Evolutionary conservation across 129 eudicot species (phyloP).

Genomic region (Lactuca saligna): DNA sequence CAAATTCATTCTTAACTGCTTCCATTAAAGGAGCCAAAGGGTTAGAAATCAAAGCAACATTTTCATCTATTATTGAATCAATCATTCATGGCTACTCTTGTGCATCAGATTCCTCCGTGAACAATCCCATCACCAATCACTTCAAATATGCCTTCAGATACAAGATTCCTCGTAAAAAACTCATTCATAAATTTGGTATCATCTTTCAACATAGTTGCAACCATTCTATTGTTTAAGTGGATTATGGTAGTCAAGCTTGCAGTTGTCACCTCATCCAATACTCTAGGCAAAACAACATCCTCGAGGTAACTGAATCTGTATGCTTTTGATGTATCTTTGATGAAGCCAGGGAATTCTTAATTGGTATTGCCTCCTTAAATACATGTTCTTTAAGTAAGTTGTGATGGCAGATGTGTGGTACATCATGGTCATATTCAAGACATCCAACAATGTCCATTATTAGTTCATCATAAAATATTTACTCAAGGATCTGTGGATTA

Average conservation of each 20-base stretch:
- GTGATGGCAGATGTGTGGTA: slow-evolving; percentile 68
- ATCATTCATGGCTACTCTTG: no score
- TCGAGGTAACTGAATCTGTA: slow-evolving; percentile 78
- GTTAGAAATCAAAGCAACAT: no score
- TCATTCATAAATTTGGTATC: slow-evolving; percentile 78
- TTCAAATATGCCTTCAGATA: slow-evolving; percentile 81
- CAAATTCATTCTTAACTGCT: no score
- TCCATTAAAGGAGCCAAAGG: no score
- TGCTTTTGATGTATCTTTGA: slow-evolving; percentile 82
- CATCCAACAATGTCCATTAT: slow-evolving; percentile 84
- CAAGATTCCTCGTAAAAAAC: slow-evolving; percentile 80
- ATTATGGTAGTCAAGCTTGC: slow-evolving; percentile 76
- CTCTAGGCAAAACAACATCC: slow-evolving; percentile 85
- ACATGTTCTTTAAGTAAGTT: slow-evolving; percentile 77
- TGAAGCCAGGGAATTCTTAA: slow-evolving; percentile 73
- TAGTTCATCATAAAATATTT: slow-evolving; percentile 77
- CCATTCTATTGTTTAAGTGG: slow-evolving; percentile 84
- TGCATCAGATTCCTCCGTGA: no score
- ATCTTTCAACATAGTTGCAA: slow-evolving; percentile 80
- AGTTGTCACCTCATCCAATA: slow-evolving; percentile 67
- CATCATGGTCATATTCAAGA: slow-evolving; percentile 86
- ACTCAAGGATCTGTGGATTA: slow-evolving; percentile 71
- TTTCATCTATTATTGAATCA: no score
- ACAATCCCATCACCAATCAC: slow-evolving; percentile 45
- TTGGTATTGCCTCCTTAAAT: slow-evolving; percentile 93